Evolutionary conservation across 2,329 filamentous ascomycete genomes (phyloP).

Genomic region (Neoarthrinium moseri): DNA sequence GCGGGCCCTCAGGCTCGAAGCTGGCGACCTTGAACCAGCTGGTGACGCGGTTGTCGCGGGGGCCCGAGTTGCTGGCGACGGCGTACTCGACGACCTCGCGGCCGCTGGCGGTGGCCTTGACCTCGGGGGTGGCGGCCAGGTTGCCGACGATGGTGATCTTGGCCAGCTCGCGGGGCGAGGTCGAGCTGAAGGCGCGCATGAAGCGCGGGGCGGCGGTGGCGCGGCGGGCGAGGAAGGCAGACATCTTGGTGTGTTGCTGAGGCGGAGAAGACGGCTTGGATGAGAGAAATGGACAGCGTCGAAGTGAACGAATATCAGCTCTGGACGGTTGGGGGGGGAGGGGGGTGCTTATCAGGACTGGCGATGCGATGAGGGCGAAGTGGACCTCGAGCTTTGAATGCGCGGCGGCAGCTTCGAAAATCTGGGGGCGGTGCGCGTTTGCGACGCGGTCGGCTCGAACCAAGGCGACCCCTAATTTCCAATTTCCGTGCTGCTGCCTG

Average conservation of each 20-base stretch:
- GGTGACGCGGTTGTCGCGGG: conserved; percentile 68
- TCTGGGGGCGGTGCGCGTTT: too few relatives aligned
- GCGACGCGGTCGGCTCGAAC: too few relatives aligned
- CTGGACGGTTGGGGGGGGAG: too few relatives aligned
- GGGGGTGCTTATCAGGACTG: too few relatives aligned
- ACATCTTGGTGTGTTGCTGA: conserved; percentile 29
- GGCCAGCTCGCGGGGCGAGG: conserved; percentile 64
- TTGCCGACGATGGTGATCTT: conserved; percentile 86
- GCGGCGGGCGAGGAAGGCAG: conserved; percentile 52
- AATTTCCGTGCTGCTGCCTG: too few relatives aligned
- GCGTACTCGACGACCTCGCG: conserved; percentile 75
- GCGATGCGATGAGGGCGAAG: too few relatives aligned
- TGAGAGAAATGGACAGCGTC: not conserved
- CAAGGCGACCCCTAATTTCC: too few relatives aligned
- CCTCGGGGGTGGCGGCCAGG: conserved; percentile 76
- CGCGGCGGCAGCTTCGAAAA: too few relatives aligned
- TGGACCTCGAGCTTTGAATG: too few relatives aligned
- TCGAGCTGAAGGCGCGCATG: conserved; percentile 74
- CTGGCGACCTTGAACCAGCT: conserved; percentile 82
- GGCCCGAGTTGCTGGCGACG: conserved; percentile 68
- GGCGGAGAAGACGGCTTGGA: not conserved
- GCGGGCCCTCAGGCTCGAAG: conserved; percentile 67
- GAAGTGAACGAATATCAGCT: too few relatives aligned
- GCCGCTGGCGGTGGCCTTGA: conserved; percentile 67
- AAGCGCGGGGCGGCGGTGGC: conserved; percentile 42